A percentile compares a stretch with the other conserved stretches of the same genome.
Evolutionary conservation across 169 alveolate species (phyloP).

Genomic region (Cryptosporidium ubiquitum): DNA sequence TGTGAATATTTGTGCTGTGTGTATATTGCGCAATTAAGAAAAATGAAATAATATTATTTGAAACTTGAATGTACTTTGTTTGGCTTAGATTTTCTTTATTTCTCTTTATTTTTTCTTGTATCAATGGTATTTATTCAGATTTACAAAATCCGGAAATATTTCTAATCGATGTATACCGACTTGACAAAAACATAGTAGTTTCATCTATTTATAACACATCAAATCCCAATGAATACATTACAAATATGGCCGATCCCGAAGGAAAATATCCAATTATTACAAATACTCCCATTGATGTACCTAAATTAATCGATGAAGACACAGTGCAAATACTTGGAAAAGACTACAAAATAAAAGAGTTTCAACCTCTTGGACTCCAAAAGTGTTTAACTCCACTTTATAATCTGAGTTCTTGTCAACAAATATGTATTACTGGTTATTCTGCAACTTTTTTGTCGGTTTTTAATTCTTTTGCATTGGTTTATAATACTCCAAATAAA

Average conservation of each 20-base stretch:
- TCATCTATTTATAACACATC: slow-evolving; percentile 52
- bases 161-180: slow-evolving; percentile 29
- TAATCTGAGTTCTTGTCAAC: slow-evolving; percentile 38
- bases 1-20: background rate
- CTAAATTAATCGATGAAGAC: background rate
- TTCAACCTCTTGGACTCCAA: slow-evolving; percentile 27
- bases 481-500: background rate
- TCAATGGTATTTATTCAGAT: background rate
- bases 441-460: background rate
- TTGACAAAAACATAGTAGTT: background rate
- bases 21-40: background rate
- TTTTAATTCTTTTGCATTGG: slow-evolving; percentile 35
- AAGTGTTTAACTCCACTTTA: slow-evolving; percentile 42
- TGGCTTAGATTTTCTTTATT: background rate
- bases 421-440: slow-evolving; percentile 32
- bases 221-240: slow-evolving; percentile 22
- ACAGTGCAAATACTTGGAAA: slow-evolving; percentile 49
- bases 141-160: background rate
- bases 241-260: slow-evolving; percentile 39
- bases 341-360: background rate
- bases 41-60: background rate
- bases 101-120: background rate
- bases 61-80: background rate
- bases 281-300: slow-evolving; percentile 28
- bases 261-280: slow-evolving; percentile 29